These are phyloP conservation scores for Elaeis oleifera DNA, from an alignment of 202 grass and related monocot genomes.

Conservation along the genomic window DNA sequence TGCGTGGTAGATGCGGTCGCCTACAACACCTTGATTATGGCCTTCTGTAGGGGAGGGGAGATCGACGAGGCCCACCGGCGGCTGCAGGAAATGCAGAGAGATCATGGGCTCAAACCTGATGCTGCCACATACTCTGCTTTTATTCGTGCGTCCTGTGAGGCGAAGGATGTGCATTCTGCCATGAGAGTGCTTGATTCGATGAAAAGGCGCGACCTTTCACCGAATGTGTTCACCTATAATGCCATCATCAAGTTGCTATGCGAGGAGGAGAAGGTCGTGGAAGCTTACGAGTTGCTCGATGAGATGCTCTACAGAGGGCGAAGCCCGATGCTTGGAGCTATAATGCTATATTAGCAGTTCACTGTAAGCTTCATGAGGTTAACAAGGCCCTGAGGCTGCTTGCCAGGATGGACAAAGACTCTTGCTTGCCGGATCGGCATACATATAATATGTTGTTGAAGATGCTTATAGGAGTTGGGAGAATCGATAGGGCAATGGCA, in stretches of 20 bases:
- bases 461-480: constrained; percentile 59
- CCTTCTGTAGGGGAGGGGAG: constrained; percentile 48
- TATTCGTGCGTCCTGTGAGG: constrained; percentile 41
- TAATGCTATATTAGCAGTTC: constrained; percentile 52
- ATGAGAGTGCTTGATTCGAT: constrained; percentile 69
- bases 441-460: constrained; percentile 82
- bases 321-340: constrained; percentile 80
- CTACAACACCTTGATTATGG: constrained; percentile 52
- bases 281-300: constrained; percentile 71
- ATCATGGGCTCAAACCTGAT: constrained; percentile 37
- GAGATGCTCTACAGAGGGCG: constrained; percentile 42
- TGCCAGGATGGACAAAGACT: constrained; percentile 64
- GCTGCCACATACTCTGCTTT: constrained; percentile 68
- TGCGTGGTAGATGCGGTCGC: constrained; percentile 33
- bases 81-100: constrained; percentile 47
- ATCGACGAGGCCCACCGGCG: constrained; percentile 30
- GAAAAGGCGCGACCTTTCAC: constrained; percentile 37
- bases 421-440: constrained; percentile 46
- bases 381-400: constrained; percentile 63
- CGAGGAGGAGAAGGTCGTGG: constrained; percentile 44
- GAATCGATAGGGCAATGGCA: constrained; percentile 51
- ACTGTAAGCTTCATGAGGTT: constrained; percentile 71
- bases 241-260: constrained; percentile 55
- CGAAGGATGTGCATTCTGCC: constrained; percentile 43
- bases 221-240: constrained; percentile 84